Percentiles rank a stretch among this genome's conserved stretches.
Evolutionary conservation across 305 asterid genomes (phyloP).

Genomic region (Euphrasia arctica): DNA sequence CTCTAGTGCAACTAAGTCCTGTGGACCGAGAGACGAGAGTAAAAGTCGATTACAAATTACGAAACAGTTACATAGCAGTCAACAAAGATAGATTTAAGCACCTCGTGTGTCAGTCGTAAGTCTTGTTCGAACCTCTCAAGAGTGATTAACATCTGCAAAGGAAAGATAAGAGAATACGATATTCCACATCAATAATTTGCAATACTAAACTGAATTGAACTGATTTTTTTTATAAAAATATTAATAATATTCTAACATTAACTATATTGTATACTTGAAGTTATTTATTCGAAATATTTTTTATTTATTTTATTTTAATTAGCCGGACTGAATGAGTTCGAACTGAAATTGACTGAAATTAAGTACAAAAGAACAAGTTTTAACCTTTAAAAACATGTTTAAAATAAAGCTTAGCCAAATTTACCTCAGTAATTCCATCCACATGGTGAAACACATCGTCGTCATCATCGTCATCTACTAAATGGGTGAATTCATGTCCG

Average conservation of each 20-base stretch:
- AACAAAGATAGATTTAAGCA: constrained; percentile 12
- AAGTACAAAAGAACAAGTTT: too few relatives aligned
- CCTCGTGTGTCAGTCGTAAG: constrained; percentile 35
- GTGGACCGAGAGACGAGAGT: constrained; percentile 28
- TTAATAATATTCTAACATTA: too few relatives aligned
- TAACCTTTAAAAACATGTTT: too few relatives aligned
- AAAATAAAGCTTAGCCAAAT: too few relatives aligned
- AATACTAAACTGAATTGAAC: too few relatives aligned
- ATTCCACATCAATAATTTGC: not conserved
- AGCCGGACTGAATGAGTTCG: too few relatives aligned
- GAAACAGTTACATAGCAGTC: constrained; percentile 7
- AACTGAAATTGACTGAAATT: too few relatives aligned
- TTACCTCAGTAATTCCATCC: constrained; percentile 72
- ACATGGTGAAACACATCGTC: constrained; percentile 34
- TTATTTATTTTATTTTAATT: too few relatives aligned
- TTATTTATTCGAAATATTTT: too few relatives aligned
- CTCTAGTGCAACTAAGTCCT: constrained; percentile 72
- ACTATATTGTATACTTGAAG: too few relatives aligned
- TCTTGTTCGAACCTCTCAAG: constrained; percentile 43
- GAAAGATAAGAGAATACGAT: constrained; percentile 1
- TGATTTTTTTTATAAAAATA: too few relatives aligned
- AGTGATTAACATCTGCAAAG: constrained; percentile 60
- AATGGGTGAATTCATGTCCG: constrained; percentile 35
- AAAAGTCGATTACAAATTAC: constrained; percentile 12
- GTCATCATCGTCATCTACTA: constrained; percentile 24